Evolutionary conservation across 257 asterid species (phyloP).

Genomic region (Petrea volubilis): DNA sequence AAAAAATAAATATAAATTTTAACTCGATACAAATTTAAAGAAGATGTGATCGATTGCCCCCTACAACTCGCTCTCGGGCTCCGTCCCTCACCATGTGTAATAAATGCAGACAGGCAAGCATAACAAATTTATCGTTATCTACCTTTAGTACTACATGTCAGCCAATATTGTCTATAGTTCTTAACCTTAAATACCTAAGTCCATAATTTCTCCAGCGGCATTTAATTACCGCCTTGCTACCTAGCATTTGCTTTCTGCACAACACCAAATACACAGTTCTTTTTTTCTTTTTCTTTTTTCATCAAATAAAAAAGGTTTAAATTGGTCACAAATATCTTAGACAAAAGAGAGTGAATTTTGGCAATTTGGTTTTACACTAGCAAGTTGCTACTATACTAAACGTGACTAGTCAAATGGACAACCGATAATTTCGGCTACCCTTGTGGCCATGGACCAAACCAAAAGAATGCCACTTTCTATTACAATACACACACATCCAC

Average conservation of each 20-base stretch:
- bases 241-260: conserved; percentile 19
- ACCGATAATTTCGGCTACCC: conserved; percentile 49
- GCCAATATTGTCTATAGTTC: conserved; percentile 2
- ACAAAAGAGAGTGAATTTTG: not conserved
- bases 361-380: conserved; percentile 24
- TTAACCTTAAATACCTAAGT: conserved; percentile 28
- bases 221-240: conserved; percentile 16
- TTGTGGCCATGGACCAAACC: conserved; percentile 27
- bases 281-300: no score
- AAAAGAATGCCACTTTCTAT: conserved; percentile 37
- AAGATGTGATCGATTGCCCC: no score
- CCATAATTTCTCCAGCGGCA: not conserved
- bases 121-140: not conserved
- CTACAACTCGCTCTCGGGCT: no score
- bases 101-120: conserved; percentile 14
- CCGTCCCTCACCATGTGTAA: not conserved
- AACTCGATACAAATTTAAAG: no score
- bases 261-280: conserved; percentile 3
- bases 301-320: not conserved
- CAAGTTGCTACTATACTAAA: conserved; percentile 1
- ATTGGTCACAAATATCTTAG: conserved; percentile 1
- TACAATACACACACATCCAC: conserved; percentile 7
- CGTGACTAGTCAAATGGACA: conserved; percentile 36
- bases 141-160: conserved; percentile 16
- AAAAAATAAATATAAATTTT: no score